Conservation (phyloP, 73 alveolate genomes). For the Paramecium primaurelia region DNA sequence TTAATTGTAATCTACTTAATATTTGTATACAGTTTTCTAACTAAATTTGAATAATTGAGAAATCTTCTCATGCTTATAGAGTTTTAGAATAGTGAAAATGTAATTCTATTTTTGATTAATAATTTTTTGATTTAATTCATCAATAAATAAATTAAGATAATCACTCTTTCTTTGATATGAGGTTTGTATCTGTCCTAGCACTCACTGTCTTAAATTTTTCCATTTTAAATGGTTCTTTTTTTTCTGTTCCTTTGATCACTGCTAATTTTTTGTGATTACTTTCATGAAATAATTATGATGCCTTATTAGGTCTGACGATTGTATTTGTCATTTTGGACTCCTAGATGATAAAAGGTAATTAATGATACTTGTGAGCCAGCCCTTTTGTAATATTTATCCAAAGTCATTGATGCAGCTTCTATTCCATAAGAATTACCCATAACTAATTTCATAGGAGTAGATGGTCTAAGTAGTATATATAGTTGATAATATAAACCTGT, state of each 20-base stretch:
- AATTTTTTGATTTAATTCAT: not conserved
- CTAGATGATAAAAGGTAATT: not conserved
- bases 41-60: not conserved
- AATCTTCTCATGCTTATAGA: not conserved
- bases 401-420: slow-evolving; percentile 50
- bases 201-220: slow-evolving; percentile 40
- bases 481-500: slow-evolving; percentile 1
- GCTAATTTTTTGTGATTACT: not conserved
- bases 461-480: slow-evolving; percentile 58
- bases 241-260: slow-evolving; percentile 13
- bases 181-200: slow-evolving; percentile 43
- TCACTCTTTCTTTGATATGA: not conserved
- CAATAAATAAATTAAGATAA: not conserved
- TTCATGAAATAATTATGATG: not conserved
- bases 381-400: not conserved
- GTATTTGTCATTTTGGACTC: not conserved
- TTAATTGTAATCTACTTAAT: not conserved
- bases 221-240: slow-evolving; percentile 48
- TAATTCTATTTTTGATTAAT: not conserved
- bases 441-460: slow-evolving; percentile 76
- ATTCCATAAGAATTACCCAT: slow-evolving; percentile 71
- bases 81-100: not conserved
- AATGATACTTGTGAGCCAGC: not conserved
- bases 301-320: not conserved
- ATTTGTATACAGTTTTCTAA: not conserved